Conservation (phyloP, 2,329 filamentous ascomycete genomes). For the Colletotrichum sp. region DNA sequence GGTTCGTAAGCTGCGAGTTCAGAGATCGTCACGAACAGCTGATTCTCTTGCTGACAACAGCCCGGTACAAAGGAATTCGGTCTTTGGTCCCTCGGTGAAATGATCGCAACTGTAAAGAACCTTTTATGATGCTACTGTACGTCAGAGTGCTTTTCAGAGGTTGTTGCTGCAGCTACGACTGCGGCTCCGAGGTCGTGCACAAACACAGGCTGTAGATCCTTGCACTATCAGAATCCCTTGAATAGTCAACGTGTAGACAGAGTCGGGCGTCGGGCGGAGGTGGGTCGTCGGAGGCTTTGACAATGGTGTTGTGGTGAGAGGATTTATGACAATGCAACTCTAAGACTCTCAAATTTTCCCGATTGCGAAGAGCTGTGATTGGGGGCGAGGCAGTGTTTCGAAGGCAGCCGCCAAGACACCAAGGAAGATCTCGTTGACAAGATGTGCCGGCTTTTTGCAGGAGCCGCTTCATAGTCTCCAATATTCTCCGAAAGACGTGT, state of each 20-base stretch:
- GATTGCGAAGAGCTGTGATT: not conserved
- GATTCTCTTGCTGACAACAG: not conserved
- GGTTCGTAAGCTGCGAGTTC: fast-evolving
- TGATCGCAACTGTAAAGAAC: not conserved
- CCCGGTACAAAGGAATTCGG: not conserved
- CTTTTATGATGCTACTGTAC: not conserved
- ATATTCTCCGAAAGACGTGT: not conserved
- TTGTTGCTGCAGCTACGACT: not conserved
- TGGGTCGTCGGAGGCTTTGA: not conserved
- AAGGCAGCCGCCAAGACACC: not conserved
- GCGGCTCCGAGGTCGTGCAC: not conserved
- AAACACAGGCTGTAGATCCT: not conserved
- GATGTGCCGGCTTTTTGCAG: not conserved
- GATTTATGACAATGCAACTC: not conserved
- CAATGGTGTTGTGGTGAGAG: fast-evolving
- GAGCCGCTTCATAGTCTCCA: not conserved
- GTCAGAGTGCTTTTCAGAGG: not conserved
- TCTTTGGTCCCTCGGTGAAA: fast-evolving
- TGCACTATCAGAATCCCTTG: fast-evolving
- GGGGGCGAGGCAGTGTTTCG: not conserved
- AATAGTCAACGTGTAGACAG: not conserved
- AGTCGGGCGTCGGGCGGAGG: not conserved
- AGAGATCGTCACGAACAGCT: not conserved
- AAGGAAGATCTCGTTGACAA: not conserved
- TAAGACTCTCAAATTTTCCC: not conserved